Percentiles rank a stretch among this genome's conserved stretches.
Conservation (phyloP, 176 grass and related monocot species). For the Poa pratensis region DNA sequence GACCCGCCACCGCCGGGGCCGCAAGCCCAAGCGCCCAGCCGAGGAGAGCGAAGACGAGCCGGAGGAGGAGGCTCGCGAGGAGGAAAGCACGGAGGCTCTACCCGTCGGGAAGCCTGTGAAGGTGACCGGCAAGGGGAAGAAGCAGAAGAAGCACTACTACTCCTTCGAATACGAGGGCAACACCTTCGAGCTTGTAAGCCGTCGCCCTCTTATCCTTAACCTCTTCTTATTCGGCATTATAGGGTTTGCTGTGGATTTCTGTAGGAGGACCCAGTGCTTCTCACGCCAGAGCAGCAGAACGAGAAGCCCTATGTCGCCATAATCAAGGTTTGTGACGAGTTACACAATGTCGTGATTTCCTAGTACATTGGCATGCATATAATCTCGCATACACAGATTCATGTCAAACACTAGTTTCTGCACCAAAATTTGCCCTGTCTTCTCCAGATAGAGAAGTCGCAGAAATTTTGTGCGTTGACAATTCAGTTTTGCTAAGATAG, state of each 20-base stretch:
- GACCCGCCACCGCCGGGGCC: constrained; percentile 47
- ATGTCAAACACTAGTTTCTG: background rate
- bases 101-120: constrained; percentile 64
- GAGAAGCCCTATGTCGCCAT: constrained; percentile 97
- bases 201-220: background rate
- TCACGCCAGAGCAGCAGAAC: constrained; percentile 68
- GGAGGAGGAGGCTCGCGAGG: constrained; percentile 56
- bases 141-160: constrained; percentile 67
- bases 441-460: background rate
- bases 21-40: constrained; percentile 38
- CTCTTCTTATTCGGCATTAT: constrained; percentile 21
- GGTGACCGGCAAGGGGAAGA: constrained; percentile 79
- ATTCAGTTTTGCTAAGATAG: constrained; percentile 8
- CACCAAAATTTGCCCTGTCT: background rate
- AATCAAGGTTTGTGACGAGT: constrained; percentile 68
- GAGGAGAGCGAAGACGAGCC: constrained; percentile 48
- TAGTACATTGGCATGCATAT: constrained; percentile 1
- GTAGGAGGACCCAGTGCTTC: constrained; percentile 94
- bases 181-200: constrained; percentile 74
- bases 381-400: background rate
- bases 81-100: constrained; percentile 58
- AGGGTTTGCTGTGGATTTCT: constrained; percentile 25
- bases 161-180: constrained; percentile 95
- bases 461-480: background rate
- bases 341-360: background rate